These are phyloP conservation scores for Ammopiptanthus mongolicus DNA, from an alignment of 306 rosid species.

Conservation along the genomic window DNA sequence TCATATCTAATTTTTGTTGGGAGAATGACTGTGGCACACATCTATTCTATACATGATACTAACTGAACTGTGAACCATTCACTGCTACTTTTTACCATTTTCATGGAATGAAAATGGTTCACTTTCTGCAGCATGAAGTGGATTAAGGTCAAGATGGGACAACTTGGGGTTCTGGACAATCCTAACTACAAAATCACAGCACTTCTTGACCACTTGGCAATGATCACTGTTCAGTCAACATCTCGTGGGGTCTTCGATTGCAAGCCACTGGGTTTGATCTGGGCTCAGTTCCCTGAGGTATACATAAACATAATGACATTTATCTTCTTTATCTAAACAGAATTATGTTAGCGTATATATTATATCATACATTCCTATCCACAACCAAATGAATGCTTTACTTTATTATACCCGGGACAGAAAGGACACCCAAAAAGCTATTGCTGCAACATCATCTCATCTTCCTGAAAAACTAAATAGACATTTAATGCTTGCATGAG, in stretches of 20 bases:
- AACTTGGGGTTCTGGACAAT: slow-evolving; percentile 86
- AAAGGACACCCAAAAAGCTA: not conserved
- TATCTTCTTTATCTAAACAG: not conserved
- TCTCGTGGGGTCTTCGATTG: slow-evolving; percentile 89
- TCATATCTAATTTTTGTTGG: not conserved
- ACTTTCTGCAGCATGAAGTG: slow-evolving; percentile 70
- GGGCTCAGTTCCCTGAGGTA: slow-evolving; percentile 97
- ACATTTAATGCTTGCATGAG: not conserved
- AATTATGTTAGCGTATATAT: not conserved
- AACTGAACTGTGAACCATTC: no score
- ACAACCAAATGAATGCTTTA: not conserved
- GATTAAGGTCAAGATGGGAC: slow-evolving; percentile 91
- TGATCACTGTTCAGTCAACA: slow-evolving; percentile 87
- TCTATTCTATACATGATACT: not conserved
- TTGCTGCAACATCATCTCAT: not conserved
- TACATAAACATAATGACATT: not conserved
- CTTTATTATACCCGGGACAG: not conserved
- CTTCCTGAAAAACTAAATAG: not conserved
- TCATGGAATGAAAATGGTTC: not conserved
- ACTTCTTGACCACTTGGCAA: slow-evolving; percentile 82
- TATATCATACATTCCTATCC: not conserved
- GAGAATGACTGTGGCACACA: not conserved
- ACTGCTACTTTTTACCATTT: not conserved
- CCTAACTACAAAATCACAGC: slow-evolving; percentile 95
- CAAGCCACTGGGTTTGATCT: slow-evolving; percentile 94